Percentiles rank a stretch among this genome's conserved stretches.
Evolutionary conservation across 1,284 basidiomycete species (phyloP).

Genomic region (Ganoderma sinense): DNA sequence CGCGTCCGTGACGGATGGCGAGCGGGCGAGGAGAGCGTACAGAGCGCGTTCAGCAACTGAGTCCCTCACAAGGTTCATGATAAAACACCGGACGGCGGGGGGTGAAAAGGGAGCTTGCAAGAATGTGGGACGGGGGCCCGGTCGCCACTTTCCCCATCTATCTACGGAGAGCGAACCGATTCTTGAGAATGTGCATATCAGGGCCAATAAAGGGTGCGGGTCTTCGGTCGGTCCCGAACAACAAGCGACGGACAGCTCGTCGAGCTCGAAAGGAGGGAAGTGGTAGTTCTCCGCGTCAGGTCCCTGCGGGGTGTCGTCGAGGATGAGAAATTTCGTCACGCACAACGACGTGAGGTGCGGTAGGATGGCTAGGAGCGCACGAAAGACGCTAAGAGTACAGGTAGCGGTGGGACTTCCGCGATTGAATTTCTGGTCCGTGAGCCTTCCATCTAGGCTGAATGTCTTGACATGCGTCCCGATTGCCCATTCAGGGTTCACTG

Average conservation of each 20-base stretch:
- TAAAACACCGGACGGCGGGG: not conserved
- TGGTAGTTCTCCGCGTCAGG: too few relatives aligned
- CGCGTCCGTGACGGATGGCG: not conserved
- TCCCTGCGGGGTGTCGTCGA: not conserved
- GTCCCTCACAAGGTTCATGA: not conserved
- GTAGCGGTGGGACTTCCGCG: not conserved
- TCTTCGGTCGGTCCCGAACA: not conserved
- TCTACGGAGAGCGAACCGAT: not conserved
- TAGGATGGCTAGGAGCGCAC: not conserved
- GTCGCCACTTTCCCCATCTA: not conserved
- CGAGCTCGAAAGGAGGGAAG: not conserved
- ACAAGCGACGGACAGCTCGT: not conserved
- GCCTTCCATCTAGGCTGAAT: not conserved
- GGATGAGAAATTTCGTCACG: not conserved
- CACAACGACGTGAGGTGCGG: not conserved
- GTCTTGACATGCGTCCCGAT: not conserved
- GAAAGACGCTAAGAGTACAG: not conserved
- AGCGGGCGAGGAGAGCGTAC: not conserved
- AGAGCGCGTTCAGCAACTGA: not conserved
- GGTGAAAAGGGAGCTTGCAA: not conserved
- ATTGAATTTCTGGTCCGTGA: not conserved
- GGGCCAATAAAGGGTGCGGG: not conserved
- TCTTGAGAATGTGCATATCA: not conserved
- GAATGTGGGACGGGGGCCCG: not conserved
- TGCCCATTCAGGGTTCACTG: not conserved